These are phyloP conservation scores for Pleurotus platypus DNA, from an alignment of 768 basidiomycete species.

Conservation along the genomic window DNA sequence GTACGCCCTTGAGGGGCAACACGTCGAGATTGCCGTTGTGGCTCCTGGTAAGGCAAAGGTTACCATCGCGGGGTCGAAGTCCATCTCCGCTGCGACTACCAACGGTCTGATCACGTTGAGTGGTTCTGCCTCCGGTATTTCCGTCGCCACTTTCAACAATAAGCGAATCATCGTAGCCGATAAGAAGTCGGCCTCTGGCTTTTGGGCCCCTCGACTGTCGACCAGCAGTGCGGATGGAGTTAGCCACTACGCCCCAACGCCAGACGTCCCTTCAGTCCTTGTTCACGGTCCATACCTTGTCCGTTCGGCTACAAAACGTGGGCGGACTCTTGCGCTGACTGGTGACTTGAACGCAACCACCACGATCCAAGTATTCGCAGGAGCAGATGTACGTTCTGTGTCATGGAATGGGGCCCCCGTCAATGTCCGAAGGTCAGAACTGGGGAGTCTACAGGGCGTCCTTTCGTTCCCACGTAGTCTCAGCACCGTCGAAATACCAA, in stretches of 20 bases:
- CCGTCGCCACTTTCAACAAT: constrained; percentile 41
- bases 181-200: constrained; percentile 50
- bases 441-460: constrained; percentile 30
- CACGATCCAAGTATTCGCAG: constrained; percentile 51
- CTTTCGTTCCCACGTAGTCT: constrained; percentile 31
- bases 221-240: constrained; percentile 12
- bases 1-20: constrained; percentile 34
- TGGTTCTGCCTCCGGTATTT: constrained; percentile 30
- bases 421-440: constrained; percentile 20
- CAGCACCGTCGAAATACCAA: constrained; percentile 28
- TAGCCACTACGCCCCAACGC: constrained; percentile 24
- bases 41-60: constrained; percentile 10
- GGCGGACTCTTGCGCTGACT: constrained; percentile 22
- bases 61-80: constrained; percentile 15
- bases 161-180: constrained; percentile 55
- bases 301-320: constrained; percentile 22
- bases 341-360: constrained; percentile 58
- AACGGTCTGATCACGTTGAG: constrained; percentile 37
- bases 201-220: constrained; percentile 57
- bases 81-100: constrained; percentile 16
- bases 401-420: constrained; percentile 59
- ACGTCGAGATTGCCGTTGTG: constrained; percentile 25
- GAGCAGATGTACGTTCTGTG: constrained; percentile 35
- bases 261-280: constrained; percentile 24
- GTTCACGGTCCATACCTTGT: constrained; percentile 32